Evolutionary conservation across 1,139 yeast species (phyloP).

Genomic region (Protomyces pachydermus): DNA sequence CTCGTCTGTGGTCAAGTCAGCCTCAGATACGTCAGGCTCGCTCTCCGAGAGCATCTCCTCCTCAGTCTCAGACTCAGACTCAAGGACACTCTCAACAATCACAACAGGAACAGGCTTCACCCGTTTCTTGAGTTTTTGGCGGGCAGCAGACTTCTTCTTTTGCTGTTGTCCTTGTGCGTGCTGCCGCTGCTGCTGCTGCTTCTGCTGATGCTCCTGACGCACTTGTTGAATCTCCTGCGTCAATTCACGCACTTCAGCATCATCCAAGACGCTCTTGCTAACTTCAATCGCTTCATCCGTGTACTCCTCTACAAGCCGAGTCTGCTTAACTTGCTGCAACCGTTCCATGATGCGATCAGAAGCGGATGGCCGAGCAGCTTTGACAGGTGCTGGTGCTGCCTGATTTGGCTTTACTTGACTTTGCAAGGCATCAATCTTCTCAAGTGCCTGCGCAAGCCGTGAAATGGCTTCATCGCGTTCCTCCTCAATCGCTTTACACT

Average conservation of each 20-base stretch:
- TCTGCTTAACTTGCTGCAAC: background rate
- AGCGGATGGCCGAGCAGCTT: background rate
- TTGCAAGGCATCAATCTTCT: constrained; percentile 26
- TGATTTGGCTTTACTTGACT: constrained; percentile 6
- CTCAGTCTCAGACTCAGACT: background rate
- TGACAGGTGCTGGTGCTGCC: background rate
- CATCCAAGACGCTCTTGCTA: constrained; percentile 12
- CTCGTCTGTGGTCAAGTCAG: background rate
- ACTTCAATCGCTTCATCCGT: constrained; percentile 22
- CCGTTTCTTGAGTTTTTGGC: background rate
- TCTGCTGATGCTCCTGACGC: background rate
- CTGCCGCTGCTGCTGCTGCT: background rate
- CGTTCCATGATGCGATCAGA: constrained; percentile 4
- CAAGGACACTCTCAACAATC: background rate
- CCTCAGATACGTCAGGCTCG: background rate
- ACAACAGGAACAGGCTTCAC: background rate
- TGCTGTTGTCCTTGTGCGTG: background rate
- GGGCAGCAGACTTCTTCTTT: background rate
- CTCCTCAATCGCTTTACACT: constrained; percentile 28
- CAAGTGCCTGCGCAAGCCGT: constrained; percentile 29
- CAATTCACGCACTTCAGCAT: constrained; percentile 13
- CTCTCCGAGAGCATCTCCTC: background rate
- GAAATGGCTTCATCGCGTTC: constrained; percentile 32
- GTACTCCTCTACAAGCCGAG: background rate
- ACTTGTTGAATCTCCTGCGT: constrained; percentile 8